These are phyloP conservation scores for Orobanche coerulescens DNA, from an alignment of 257 asterid species.

Conservation along the genomic window DNA sequence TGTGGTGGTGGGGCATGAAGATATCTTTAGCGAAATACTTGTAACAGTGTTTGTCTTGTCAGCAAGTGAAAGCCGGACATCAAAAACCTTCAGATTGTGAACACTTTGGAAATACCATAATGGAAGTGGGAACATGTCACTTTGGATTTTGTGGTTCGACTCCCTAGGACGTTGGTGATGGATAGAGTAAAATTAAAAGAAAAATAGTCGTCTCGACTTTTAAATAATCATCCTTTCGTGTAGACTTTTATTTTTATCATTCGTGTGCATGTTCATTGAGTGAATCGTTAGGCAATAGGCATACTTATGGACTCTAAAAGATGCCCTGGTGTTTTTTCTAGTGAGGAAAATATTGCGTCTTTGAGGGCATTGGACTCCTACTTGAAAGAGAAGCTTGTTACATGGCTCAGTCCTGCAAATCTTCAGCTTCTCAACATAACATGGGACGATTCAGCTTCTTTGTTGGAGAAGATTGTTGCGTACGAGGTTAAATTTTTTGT, in stretches of 20 bases:
- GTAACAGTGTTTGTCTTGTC: too few species aligned
- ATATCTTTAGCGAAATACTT: too few species aligned
- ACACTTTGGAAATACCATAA: too few species aligned
- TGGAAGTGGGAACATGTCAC: too few species aligned
- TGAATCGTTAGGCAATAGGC: background rate
- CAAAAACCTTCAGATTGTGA: too few species aligned
- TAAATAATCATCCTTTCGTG: background rate
- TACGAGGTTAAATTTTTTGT: constrained; percentile 55
- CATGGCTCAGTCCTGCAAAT: constrained; percentile 95
- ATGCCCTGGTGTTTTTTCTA: constrained; percentile 22
- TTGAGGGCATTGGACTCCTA: constrained; percentile 78
- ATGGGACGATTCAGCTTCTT: constrained; percentile 96
- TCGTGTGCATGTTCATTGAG: background rate
- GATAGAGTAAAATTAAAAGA: background rate
- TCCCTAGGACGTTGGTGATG: too few species aligned
- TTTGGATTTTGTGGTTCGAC: too few species aligned
- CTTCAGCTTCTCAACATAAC: constrained; percentile 81
- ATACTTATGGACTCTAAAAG: background rate
- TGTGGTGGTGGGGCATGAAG: too few species aligned
- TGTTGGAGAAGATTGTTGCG: constrained; percentile 90
- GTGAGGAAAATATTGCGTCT: constrained; percentile 63
- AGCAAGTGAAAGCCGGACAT: too few species aligned
- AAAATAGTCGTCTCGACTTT: constrained; percentile 12
- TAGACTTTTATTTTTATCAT: constrained; percentile 11
- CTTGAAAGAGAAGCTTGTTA: constrained; percentile 83